A percentile compares a stretch with the other conserved stretches of the same genome.
phyloP scores from a whole-genome alignment of 148 eudicot genomes.

The Fallopia convolvulus region DNA sequence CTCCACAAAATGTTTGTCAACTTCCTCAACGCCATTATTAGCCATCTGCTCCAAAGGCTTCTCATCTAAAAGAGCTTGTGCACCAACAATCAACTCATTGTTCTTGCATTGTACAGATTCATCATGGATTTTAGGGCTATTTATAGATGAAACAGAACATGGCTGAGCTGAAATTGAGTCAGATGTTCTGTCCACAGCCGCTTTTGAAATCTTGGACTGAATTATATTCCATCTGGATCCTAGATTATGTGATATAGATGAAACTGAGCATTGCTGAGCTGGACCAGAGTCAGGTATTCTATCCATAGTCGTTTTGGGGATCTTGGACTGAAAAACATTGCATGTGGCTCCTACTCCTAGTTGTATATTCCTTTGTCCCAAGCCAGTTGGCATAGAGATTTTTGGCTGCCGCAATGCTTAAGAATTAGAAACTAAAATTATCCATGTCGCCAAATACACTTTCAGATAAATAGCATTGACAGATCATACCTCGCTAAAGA shows the following conservation, averaged over 20 bases:
- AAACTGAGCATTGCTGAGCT: neutral
- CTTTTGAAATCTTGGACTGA: neutral
- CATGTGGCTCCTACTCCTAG: neutral
- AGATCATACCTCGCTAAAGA: constrained; percentile 66
- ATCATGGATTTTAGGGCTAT: constrained; percentile 11
- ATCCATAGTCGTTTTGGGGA: neutral
- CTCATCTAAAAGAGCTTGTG: constrained; percentile 5
- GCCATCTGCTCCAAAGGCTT: constrained; percentile 13
- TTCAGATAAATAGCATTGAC: neutral
- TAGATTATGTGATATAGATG: constrained; percentile 4
- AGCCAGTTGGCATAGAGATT: constrained; percentile 21
- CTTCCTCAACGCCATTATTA: constrained; percentile 11
- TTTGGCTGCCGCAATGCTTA: constrained; percentile 22
- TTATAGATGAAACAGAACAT: constrained; percentile 23
- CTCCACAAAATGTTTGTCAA: constrained; percentile 12
- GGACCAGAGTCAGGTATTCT: neutral
- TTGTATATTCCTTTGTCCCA: constrained; percentile 18
- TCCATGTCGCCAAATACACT: neutral
- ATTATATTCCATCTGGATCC: neutral
- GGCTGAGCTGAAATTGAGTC: neutral
- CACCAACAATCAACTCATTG: constrained; percentile 18
- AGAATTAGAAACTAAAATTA: constrained; percentile 1
- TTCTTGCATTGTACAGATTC: constrained; percentile 9
- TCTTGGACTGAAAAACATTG: constrained; percentile 2
- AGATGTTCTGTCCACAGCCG: neutral